phyloP scores from a whole-genome alignment of 2,329 filamentous ascomycete genomes.

The Penicillium olsonii region DNA sequence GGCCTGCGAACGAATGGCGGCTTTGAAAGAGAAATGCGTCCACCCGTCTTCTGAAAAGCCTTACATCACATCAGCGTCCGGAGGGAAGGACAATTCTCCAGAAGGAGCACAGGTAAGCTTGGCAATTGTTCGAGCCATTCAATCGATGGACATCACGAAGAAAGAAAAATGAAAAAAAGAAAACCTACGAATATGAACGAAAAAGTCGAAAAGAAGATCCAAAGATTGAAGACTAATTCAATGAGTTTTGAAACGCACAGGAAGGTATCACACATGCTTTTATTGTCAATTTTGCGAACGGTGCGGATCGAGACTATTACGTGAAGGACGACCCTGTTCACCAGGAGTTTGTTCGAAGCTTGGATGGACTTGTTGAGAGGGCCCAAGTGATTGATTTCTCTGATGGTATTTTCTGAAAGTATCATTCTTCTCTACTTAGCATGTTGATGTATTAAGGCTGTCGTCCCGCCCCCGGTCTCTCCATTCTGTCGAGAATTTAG shows the following conservation, averaged over 20 bases:
- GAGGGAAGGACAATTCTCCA: constrained; percentile 63
- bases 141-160: too few relatives aligned
- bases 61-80: constrained; percentile 62
- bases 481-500: too few relatives aligned
- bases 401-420: constrained; percentile 21
- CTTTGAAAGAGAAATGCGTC: constrained; percentile 59
- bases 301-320: constrained; percentile 69
- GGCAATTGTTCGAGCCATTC: too few relatives aligned
- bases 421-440: too few relatives aligned
- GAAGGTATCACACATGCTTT: constrained; percentile 69
- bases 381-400: constrained; percentile 41
- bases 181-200: too few relatives aligned
- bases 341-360: constrained; percentile 56
- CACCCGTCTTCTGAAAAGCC: constrained; percentile 59
- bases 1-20: constrained; percentile 60
- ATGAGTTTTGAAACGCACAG: too few relatives aligned
- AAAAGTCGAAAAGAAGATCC: too few relatives aligned
- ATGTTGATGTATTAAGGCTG: too few relatives aligned
- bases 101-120: constrained; percentile 63
- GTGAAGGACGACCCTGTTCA: constrained; percentile 66
- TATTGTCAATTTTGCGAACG: constrained; percentile 65
- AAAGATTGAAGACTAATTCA: too few relatives aligned
- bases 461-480: too few relatives aligned
- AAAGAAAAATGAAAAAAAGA: too few relatives aligned
- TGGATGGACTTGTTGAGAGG: constrained; percentile 34